phyloP scores from a whole-genome alignment of 345 rosid species.

The Ailanthus altissimus region DNA sequence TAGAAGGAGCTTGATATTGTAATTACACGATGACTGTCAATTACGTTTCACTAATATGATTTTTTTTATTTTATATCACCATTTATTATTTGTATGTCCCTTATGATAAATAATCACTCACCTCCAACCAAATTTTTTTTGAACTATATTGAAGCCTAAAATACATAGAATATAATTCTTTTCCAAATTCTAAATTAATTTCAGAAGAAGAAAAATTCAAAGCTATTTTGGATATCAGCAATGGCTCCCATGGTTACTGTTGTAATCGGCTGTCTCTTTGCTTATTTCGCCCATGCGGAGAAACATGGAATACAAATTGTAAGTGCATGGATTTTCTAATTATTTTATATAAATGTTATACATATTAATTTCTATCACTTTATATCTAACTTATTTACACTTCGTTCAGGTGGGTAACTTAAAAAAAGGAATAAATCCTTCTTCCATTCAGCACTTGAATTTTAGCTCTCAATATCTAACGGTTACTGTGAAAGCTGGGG shows the following conservation, averaged over 20 bases:
- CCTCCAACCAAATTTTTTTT: not conserved
- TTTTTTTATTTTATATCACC: no score
- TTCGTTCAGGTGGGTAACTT: conserved; percentile 67
- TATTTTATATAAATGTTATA: not conserved
- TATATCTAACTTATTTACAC: no score
- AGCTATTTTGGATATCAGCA: conserved; percentile 85
- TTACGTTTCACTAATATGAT: no score
- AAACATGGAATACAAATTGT: conserved; percentile 74
- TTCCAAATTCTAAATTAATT: conserved; percentile 4
- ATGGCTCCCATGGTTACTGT: conserved; percentile 80
- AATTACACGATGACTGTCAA: no score
- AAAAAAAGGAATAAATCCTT: conserved; percentile 76
- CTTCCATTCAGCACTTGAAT: conserved; percentile 50
- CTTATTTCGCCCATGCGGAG: conserved; percentile 55
- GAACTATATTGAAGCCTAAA: not conserved
- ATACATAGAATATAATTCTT: not conserved
- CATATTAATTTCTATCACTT: not conserved
- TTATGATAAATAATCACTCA: no score
- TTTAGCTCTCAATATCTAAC: conserved; percentile 63
- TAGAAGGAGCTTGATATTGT: no score
- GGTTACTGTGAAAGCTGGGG: conserved; percentile 53
- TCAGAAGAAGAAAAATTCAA: conserved; percentile 70
- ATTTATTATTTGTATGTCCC: no score
- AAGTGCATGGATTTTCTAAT: conserved; percentile 18
- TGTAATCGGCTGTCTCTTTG: conserved; percentile 61